phyloP scores from a whole-genome alignment of 2,329 filamentous ascomycete species.

The Diaporthe sp. region DNA sequence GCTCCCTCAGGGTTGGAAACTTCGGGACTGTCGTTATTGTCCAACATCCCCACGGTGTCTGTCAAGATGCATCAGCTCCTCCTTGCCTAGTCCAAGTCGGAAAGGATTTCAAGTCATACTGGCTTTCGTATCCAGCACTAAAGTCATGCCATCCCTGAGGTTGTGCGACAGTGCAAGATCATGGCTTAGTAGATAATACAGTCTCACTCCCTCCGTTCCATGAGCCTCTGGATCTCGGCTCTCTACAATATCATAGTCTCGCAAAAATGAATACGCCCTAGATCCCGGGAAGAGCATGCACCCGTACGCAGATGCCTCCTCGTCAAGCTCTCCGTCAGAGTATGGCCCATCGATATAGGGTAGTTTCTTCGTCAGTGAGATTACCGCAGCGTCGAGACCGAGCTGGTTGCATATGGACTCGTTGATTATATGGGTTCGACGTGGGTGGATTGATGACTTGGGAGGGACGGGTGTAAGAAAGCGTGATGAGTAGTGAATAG shows the following conservation, averaged over 20 bases:
- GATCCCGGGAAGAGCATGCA: conserved; percentile 6
- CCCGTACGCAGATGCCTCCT: conserved; percentile 7
- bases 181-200: conserved; percentile 4
- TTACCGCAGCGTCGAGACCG: conserved; percentile 1
- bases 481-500: neutral
- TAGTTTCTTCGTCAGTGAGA: conserved; percentile 11
- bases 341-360: conserved; percentile 18
- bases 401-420: neutral
- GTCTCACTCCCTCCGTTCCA: neutral
- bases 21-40: conserved; percentile 14
- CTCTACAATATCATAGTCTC: conserved; percentile 8
- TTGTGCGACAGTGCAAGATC: conserved; percentile 6
- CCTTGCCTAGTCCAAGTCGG: neutral
- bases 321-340: neutral
- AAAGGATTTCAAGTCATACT: neutral
- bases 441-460: conserved; percentile 1
- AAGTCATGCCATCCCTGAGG: conserved; percentile 1
- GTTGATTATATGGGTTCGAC: neutral
- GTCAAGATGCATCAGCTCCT: neutral
- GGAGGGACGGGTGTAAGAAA: conserved; percentile 4
- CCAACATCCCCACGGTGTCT: conserved; percentile 14
- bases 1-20: conserved; percentile 5
- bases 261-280: conserved; percentile 4
- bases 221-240: neutral
- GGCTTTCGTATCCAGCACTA: conserved; percentile 10